These are phyloP conservation scores for Saccharum officinarum DNA, from an alignment of 176 grass and related monocot species.

Conservation along the genomic window DNA sequence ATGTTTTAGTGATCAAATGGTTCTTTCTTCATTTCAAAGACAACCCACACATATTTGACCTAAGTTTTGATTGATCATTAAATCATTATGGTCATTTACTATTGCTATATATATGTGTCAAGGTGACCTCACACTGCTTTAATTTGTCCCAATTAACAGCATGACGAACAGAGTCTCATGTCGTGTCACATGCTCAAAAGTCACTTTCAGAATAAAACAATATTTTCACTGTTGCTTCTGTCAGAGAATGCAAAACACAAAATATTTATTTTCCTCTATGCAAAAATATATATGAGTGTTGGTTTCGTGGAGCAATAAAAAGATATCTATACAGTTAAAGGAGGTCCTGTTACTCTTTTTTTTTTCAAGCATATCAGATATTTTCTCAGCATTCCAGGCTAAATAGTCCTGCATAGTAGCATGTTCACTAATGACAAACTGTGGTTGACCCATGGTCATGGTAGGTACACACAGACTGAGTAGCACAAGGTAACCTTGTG, in stretches of 20 bases:
- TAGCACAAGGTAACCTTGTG: neutral
- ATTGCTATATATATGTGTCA: neutral
- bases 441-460: neutral
- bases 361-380: neutral
- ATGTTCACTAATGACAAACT: neutral
- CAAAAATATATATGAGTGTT: neutral
- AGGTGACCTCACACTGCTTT: neutral
- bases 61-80: neutral
- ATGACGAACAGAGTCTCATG: neutral
- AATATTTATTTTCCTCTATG: neutral
- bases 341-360: neutral
- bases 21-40: neutral
- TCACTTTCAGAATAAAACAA: neutral
- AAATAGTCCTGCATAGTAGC: neutral
- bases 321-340: too few species aligned
- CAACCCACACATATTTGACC: neutral
- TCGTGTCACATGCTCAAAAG: neutral
- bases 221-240: neutral
- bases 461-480: neutral
- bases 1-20: neutral
- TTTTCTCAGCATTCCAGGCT: neutral
- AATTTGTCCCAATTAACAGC: neutral
- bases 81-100: neutral
- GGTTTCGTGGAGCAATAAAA: neutral
- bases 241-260: neutral